Percentiles rank a stretch among this genome's conserved stretches.
These are phyloP conservation scores for Hymenoscyphus linearis DNA, from an alignment of 2,329 filamentous ascomycete genomes.

Conservation along the genomic window DNA sequence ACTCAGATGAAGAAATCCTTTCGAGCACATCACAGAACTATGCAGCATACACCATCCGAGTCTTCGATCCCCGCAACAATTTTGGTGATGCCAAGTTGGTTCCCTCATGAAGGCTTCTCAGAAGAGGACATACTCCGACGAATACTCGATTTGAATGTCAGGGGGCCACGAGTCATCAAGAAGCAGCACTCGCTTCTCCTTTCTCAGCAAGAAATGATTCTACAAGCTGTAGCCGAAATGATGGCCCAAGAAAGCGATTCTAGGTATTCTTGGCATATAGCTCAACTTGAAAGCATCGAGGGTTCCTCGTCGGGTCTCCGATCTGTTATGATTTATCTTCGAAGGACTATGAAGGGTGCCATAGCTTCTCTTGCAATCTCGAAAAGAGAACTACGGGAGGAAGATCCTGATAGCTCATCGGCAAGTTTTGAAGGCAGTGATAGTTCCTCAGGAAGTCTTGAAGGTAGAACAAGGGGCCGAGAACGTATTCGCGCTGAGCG, in stretches of 20 bases:
- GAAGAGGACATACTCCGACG: slow-evolving; percentile 5
- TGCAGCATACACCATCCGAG: slow-evolving; percentile 8
- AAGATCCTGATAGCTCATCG: not conserved
- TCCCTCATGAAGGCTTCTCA: slow-evolving; percentile 6
- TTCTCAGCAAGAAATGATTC: slow-evolving; percentile 2
- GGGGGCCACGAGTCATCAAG: not conserved
- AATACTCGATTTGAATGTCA: not conserved
- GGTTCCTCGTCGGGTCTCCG: not conserved
- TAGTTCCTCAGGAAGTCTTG: not conserved
- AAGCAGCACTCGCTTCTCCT: slow-evolving; percentile 2
- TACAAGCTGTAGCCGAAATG: not conserved
- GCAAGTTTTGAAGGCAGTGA: not conserved
- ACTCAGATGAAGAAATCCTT: not conserved
- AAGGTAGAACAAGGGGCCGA: not conserved
- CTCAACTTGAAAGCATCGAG: slow-evolving; percentile 1
- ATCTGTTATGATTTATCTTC: slow-evolving; percentile 2
- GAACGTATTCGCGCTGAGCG: not conserved
- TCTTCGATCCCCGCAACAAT: slow-evolving; percentile 2
- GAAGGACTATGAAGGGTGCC: not conserved
- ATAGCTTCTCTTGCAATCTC: not conserved
- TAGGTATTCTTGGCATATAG: slow-evolving; percentile 1
- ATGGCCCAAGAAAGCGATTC: not conserved
- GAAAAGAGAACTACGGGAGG: not conserved
- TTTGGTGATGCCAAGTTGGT: slow-evolving; percentile 1
- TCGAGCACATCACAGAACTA: not conserved